Percentiles rank a stretch among this genome's conserved stretches.
Evolutionary conservation across 2,329 filamentous ascomycete genomes (phyloP).

Genomic region (Aureobasidium pullulans): DNA sequence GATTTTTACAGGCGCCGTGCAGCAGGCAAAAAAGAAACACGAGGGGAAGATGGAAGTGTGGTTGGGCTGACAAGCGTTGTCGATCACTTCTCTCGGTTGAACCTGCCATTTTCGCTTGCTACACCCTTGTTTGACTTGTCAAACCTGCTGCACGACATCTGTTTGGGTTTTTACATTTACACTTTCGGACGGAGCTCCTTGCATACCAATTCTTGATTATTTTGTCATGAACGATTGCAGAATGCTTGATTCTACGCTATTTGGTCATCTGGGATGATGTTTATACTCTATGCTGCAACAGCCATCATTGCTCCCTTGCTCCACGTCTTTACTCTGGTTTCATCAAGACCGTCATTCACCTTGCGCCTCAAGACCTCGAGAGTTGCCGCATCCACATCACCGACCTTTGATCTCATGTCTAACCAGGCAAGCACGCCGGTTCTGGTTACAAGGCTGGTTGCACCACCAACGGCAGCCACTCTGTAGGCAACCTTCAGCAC

Average conservation of each 20-base stretch:
- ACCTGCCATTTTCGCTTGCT: not conserved
- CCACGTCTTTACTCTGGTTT: slow-evolving; percentile 59
- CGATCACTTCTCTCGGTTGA: not conserved
- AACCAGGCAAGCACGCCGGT: slow-evolving; percentile 71
- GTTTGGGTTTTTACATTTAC: not conserved
- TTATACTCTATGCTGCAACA: not conserved
- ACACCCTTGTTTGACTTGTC: not conserved
- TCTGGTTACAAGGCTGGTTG: slow-evolving; percentile 72
- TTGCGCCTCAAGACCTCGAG: slow-evolving; percentile 50
- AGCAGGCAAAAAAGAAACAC: not conserved
- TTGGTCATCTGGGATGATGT: not conserved
- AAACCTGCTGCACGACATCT: not conserved
- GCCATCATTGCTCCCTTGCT: slow-evolving; percentile 25
- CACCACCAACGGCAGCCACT: slow-evolving; percentile 62
- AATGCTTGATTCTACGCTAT: not conserved
- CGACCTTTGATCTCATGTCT: slow-evolving; percentile 49
- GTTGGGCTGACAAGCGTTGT: not conserved
- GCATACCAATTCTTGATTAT: not conserved
- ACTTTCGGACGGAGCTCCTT: not conserved
- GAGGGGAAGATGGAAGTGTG: not conserved
- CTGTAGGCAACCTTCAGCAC: slow-evolving; percentile 58
- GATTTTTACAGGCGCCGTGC: not conserved
- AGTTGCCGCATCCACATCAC: slow-evolving; percentile 42
- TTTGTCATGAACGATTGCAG: not conserved
- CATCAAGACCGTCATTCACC: slow-evolving; percentile 60